Percentiles rank a stretch among this genome's conserved stretches.
Evolutionary conservation across 2,329 filamentous ascomycete species (phyloP).

Genomic region (Scolecobasidium constrictum): DNA sequence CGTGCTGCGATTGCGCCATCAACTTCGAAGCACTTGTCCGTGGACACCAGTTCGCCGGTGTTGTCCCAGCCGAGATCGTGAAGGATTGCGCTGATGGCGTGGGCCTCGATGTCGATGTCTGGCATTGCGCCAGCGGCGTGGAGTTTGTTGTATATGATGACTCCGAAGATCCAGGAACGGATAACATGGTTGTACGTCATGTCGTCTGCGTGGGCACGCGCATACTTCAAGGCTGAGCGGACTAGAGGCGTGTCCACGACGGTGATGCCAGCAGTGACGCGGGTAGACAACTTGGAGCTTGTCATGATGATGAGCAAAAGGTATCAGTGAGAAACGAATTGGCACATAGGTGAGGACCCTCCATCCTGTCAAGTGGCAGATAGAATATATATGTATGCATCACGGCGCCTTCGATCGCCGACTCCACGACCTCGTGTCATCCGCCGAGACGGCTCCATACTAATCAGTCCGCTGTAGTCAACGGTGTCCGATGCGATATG

Average conservation of each 20-base stretch:
- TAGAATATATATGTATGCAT: too few relatives aligned
- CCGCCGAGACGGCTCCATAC: too few relatives aligned
- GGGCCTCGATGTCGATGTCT: constrained; percentile 29
- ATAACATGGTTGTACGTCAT: constrained; percentile 28
- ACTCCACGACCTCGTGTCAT: too few relatives aligned
- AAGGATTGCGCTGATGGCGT: constrained; percentile 28
- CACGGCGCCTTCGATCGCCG: too few relatives aligned
- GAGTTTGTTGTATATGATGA: constrained; percentile 22
- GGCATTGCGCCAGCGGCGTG: constrained; percentile 17
- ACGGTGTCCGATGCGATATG: too few relatives aligned
- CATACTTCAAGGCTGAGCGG: constrained; percentile 22
- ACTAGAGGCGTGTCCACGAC: constrained; percentile 27
- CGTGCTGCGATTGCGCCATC: constrained; percentile 37
- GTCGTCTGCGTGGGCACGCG: constrained; percentile 19
- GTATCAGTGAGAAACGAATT: too few relatives aligned
- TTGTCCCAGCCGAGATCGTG: constrained; percentile 35
- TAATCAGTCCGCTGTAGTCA: too few relatives aligned
- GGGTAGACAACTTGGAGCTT: too few relatives aligned
- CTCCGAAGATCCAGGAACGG: constrained; percentile 26
- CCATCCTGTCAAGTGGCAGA: too few relatives aligned
- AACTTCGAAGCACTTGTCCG: constrained; percentile 40
- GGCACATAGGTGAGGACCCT: too few relatives aligned
- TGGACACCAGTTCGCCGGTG: constrained; percentile 24
- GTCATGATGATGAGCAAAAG: too few relatives aligned
- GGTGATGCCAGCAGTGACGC: constrained; percentile 23